Base-by-base conservation (phyloP, 2,329 filamentous ascomycete species). In the Uncinocarpus reesii region DNA sequence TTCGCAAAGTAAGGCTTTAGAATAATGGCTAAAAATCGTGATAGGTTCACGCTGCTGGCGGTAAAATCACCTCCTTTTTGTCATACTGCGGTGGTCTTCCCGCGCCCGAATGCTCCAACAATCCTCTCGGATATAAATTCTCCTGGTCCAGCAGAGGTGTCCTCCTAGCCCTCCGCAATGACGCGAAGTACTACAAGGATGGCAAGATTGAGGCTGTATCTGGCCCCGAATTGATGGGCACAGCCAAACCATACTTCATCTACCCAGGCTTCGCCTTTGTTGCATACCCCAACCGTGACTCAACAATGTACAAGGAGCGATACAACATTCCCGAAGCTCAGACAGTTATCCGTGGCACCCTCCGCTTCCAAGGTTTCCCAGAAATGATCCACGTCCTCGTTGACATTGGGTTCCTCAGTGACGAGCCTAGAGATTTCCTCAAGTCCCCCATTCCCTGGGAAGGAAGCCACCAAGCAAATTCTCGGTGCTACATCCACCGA, bases 101-200 rank as follows among this genome's bases (percentile, higher is more conserved):
- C 23, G 76, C 80, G 2, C 52, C 77, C 3, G 54, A 59, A 48
- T 51, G 73, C 67, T 90, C 84, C 6, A 84, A 84, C 68, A 95
- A 95, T 73, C 88, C 89, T 23, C 75, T 95, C 13, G 88, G 89
- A 41, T 95, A 94, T 78, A 95, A 94, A 70, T 92, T 93, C 75
- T 87, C 82, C 4, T 83, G 80, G 74, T 82, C 81, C 26, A 79
- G 81, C 54, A 81, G 88, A 48, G 90, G 90, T 65, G 88, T 95
- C 29, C 75, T 96, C 28, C 77, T 96, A 42, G 89, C 90, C 2
- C 77, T 95, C 56, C 73, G 84, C 58, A 95, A 95, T 71, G 73
- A 79, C n/a, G 90, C 86, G 61, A 87, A 78, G 58, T 89, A 80
- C 73, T 90, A 81, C 70, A 71, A 88, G 67, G 83, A 86, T 56